A percentile compares a stretch with the other conserved stretches of the same genome.
These are phyloP conservation scores for Globisporangium spinosum DNA, from an alignment of 352 stramenopile genomes.

Conservation along the genomic window DNA sequence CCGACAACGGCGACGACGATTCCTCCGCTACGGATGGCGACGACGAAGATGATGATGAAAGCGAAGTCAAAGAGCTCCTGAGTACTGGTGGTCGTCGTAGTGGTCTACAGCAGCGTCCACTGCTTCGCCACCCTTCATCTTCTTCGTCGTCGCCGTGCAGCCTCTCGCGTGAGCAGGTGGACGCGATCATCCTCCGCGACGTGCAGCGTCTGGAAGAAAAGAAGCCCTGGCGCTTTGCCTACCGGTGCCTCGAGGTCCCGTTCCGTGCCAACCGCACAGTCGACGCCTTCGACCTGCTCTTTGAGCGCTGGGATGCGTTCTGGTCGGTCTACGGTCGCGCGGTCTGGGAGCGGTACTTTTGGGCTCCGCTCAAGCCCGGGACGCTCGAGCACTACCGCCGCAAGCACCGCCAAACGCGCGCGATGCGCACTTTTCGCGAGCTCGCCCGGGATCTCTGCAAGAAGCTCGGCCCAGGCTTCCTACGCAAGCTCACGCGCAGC, in stretches of 20 bases:
- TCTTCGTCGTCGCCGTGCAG: background rate
- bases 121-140: background rate
- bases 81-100: background rate
- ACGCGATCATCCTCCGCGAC: slow-evolving; percentile 23
- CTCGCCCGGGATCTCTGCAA: slow-evolving; percentile 29
- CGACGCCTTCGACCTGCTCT: slow-evolving; percentile 39
- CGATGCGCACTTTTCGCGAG: slow-evolving; percentile 27
- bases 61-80: background rate
- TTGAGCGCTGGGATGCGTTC: slow-evolving; percentile 50
- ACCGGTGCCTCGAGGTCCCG: slow-evolving; percentile 37
- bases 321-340: slow-evolving; percentile 36
- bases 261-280: slow-evolving; percentile 25
- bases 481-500: slow-evolving; percentile 5
- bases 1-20: background rate
- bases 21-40: background rate
- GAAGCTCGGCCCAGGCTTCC: slow-evolving; percentile 8
- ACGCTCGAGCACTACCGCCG: slow-evolving; percentile 30
- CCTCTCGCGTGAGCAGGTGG: slow-evolving; percentile 18
- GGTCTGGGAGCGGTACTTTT: slow-evolving; percentile 49
- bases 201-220: slow-evolving; percentile 26
- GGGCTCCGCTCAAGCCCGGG: slow-evolving; percentile 26
- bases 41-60: slow-evolving; percentile 2
- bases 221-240: slow-evolving; percentile 44
- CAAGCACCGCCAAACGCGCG: slow-evolving; percentile 29
- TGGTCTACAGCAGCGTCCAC: background rate